phyloP scores from a whole-genome alignment of 805 yeast genomes.

The Maudiozyma turicensis region DNA sequence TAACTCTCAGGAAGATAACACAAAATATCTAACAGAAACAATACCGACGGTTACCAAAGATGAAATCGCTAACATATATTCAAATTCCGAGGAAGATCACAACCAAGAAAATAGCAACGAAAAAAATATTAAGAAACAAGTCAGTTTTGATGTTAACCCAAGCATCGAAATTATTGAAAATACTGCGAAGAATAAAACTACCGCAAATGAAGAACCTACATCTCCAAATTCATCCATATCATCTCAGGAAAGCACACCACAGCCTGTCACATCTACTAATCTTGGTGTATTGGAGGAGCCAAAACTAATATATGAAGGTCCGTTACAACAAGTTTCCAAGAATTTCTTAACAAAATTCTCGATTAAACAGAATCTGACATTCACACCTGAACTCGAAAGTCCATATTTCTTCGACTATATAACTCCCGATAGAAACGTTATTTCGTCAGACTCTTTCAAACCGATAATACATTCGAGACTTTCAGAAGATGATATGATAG shows the following conservation, averaged over 20 bases:
- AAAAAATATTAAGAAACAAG: conserved; percentile 11
- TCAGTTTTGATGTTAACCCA: conserved; percentile 13
- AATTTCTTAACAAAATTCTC: conserved; percentile 43
- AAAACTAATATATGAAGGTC: conserved; percentile 48
- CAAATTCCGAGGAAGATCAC: neutral
- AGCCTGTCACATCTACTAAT: conserved; percentile 10
- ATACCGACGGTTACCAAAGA: neutral
- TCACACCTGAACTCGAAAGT: neutral
- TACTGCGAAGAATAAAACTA: conserved; percentile 3
- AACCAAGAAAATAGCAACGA: neutral
- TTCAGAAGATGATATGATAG: neutral
- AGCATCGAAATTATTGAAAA: conserved; percentile 12
- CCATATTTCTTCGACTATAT: neutral
- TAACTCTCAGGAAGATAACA: no score
- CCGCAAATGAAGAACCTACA: neutral
- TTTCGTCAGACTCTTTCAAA: neutral
- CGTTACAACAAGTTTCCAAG: conserved; percentile 49
- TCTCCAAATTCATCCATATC: neutral
- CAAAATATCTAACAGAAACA: no score
- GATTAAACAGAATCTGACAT: conserved; percentile 3
- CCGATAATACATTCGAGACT: conserved; percentile 2
- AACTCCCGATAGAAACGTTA: neutral
- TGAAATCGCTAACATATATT: neutral
- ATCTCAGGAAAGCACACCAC: conserved; percentile 6
- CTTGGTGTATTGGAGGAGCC: neutral